These are phyloP conservation scores for Starmera caribaea DNA, from an alignment of 805 yeast genomes.

Conservation along the genomic window DNA sequence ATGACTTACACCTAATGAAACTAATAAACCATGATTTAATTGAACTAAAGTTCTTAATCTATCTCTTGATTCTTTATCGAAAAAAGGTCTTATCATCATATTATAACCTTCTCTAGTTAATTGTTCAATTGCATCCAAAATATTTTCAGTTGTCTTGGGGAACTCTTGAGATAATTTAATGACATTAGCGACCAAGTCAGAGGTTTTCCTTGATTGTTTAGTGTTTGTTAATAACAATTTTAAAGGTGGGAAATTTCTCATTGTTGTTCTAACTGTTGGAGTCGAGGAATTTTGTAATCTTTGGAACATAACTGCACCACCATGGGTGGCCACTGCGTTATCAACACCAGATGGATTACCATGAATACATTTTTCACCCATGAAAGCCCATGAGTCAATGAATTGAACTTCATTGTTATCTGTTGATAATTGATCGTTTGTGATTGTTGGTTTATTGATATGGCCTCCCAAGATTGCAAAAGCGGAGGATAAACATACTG, in stretches of 20 bases:
- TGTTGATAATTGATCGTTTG: slow-evolving; percentile 19
- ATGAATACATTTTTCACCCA: slow-evolving; percentile 93
- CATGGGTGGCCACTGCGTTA: slow-evolving; percentile 90
- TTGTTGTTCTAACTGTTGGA: slow-evolving; percentile 56
- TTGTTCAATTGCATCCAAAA: slow-evolving; percentile 69
- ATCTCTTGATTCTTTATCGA: slow-evolving; percentile 31
- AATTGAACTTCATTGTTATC: slow-evolving; percentile 39
- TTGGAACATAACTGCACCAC: slow-evolving; percentile 91
- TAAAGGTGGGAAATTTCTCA: slow-evolving; percentile 67
- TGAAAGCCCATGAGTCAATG: slow-evolving; percentile 78
- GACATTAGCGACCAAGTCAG: slow-evolving; percentile 73
- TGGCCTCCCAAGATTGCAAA: slow-evolving; percentile 53
- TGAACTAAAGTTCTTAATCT: slow-evolving; percentile 53
- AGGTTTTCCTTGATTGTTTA: slow-evolving; percentile 78
- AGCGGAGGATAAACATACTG: slow-evolving; percentile 78
- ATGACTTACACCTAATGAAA: slow-evolving; percentile 85
- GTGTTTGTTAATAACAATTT: slow-evolving; percentile 77
- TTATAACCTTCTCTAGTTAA: slow-evolving; percentile 66
- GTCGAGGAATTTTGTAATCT: slow-evolving; percentile 36
- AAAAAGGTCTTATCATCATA: slow-evolving; percentile 43
- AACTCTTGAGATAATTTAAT: slow-evolving; percentile 40
- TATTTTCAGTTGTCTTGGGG: slow-evolving; percentile 44
- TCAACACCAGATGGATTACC: slow-evolving; percentile 97
- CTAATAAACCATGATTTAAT: slow-evolving; percentile 81
- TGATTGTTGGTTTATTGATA: slow-evolving; percentile 26